phyloP scores from a whole-genome alignment of 2,329 filamentous ascomycete genomes.

The Xylaria sp. region DNA sequence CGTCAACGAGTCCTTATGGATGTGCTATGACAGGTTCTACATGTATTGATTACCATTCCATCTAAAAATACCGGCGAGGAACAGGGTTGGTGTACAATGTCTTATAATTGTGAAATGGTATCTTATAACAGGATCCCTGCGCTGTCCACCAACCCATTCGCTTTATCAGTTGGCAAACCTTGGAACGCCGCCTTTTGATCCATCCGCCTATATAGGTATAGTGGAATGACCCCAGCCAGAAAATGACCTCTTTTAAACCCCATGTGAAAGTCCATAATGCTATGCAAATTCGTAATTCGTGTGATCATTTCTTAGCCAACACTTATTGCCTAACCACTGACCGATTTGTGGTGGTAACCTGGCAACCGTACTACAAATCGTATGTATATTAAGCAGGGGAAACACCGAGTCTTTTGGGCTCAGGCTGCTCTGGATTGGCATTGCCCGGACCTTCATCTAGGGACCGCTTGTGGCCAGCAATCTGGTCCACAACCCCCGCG shows the following conservation, averaged over 20 bases:
- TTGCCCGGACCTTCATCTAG: constrained; percentile 43
- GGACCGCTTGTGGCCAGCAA: constrained; percentile 44
- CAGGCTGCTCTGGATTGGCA: constrained; percentile 44
- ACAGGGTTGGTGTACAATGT: constrained; percentile 2
- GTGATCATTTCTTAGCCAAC: constrained; percentile 27
- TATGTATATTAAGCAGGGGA: constrained; percentile 32
- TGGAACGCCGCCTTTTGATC: constrained; percentile 34
- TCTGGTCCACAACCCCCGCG: constrained; percentile 47
- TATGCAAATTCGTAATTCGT: constrained; percentile 37
- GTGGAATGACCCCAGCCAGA: constrained; percentile 14
- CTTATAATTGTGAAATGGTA: constrained; percentile 34
- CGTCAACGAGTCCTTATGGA: background rate
- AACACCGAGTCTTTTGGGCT: constrained; percentile 45
- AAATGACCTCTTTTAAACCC: constrained; percentile 12
- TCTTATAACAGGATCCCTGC: constrained; percentile 19
- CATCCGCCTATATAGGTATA: constrained; percentile 19
- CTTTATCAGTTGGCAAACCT: constrained; percentile 25
- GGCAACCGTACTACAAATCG: constrained; percentile 4
- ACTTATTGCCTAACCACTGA: background rate
- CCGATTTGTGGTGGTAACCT: background rate
- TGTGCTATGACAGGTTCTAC: background rate
- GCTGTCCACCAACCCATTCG: constrained; percentile 18
- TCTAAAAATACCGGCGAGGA: background rate
- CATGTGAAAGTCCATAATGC: constrained; percentile 28
- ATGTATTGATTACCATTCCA: background rate